phyloP scores from a whole-genome alignment of 441 rosid species.

The Eruca vesicaria region DNA sequence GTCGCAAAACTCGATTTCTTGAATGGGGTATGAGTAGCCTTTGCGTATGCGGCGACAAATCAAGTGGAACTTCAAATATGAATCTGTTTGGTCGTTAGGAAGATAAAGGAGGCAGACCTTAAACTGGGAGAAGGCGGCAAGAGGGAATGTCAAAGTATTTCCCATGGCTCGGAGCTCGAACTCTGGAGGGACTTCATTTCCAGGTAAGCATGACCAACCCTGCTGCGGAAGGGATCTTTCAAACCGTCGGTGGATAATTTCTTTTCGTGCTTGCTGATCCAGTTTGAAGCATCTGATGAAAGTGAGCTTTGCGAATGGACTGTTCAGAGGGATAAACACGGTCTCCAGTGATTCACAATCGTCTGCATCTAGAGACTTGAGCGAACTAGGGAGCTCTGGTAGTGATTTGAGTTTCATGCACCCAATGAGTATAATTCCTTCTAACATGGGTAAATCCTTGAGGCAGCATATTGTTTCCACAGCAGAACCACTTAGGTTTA shows the following conservation, averaged over 20 bases:
- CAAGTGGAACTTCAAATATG: not conserved
- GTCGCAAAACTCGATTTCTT: not conserved
- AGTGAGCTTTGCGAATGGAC: fast-evolving
- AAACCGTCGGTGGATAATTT: not conserved
- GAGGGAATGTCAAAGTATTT: not conserved
- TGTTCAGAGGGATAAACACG: not conserved
- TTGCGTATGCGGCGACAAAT: not conserved
- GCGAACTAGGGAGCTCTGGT: conserved; percentile 10
- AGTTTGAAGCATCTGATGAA: not conserved
- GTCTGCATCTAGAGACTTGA: fast-evolving
- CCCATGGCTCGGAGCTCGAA: not conserved
- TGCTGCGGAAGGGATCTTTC: not conserved
- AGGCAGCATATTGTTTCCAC: not conserved
- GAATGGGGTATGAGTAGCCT: not conserved
- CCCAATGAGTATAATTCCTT: not conserved
- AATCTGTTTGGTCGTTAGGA: not conserved
- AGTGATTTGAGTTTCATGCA: conserved; percentile 15
- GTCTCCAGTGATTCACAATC: conserved; percentile 12
- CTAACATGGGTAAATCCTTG: not conserved
- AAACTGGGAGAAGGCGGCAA: not conserved
- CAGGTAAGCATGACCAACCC: not conserved
- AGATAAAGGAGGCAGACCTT: not conserved
- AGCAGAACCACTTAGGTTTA: not conserved
- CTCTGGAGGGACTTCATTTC: not conserved
- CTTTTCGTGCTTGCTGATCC: not conserved